Conservation (phyloP, 768 basidiomycete genomes). For the Hericium rajendrae region DNA sequence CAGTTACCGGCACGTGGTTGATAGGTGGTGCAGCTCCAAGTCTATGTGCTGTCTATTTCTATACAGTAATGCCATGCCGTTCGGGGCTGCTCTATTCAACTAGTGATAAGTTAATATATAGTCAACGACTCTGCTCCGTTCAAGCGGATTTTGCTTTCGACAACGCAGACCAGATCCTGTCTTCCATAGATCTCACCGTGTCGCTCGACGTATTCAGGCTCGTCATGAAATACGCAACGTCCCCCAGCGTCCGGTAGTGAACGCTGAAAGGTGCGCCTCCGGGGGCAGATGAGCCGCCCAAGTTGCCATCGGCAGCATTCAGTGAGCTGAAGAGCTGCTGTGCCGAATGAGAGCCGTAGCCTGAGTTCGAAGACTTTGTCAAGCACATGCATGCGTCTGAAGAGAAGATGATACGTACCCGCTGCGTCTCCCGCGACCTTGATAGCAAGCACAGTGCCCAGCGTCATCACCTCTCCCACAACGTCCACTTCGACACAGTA, state of each 20-base stretch:
- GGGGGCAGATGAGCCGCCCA: conserved; percentile 30
- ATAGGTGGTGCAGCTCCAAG: background rate
- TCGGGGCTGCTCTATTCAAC: too few relatives aligned
- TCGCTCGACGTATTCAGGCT: conserved; percentile 62
- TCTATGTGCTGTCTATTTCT: background rate
- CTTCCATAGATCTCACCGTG: conserved; percentile 51
- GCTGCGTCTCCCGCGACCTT: conserved; percentile 49
- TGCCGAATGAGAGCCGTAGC: conserved; percentile 53
- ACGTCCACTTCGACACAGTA: conserved; percentile 40
- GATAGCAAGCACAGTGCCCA: conserved; percentile 80
- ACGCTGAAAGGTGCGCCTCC: conserved; percentile 55
- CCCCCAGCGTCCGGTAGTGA: conserved; percentile 82
- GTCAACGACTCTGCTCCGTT: background rate
- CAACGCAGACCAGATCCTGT: conserved; percentile 39
- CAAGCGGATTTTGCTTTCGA: background rate
- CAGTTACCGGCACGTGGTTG: background rate
- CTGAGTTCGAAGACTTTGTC: conserved; percentile 22
- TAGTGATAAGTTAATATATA: background rate
- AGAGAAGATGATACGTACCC: conserved; percentile 28
- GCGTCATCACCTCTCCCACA: conserved; percentile 74
- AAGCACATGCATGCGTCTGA: too few relatives aligned
- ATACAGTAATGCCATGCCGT: too few relatives aligned
- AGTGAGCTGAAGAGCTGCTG: conserved; percentile 49
- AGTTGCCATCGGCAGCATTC: conserved; percentile 18
- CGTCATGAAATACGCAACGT: conserved; percentile 89